Base-by-base conservation (phyloP, 352 stramenopile species). In the Phytophthora quininea region DNA sequence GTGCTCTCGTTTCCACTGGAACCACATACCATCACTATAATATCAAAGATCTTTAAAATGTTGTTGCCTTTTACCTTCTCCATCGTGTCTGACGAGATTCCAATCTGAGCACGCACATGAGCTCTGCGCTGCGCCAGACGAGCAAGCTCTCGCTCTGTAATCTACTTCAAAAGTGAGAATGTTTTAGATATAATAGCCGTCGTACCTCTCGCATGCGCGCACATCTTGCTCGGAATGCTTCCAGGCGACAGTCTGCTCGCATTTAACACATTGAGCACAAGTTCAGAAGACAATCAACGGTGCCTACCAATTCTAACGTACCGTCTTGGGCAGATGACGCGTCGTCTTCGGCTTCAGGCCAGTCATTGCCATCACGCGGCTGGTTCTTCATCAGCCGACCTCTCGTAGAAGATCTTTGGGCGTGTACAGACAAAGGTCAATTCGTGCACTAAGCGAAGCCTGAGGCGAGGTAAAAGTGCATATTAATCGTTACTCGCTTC, bases 1-100 rank as follows among this genome's bases (percentile, higher is more conserved):
- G 58, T 80, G 62, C 29, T 80, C 69, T 15, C 73, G 65, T 29
- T 70, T 73, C 73, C 73, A 75, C 69, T 77, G 15, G 30, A 61
- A 11, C 47, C n/a, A 56, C 35, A 15, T 32, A 12, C 5, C 27
- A 49, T 35, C 27, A 50, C 46, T 19, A 40, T 38, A 60, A 48
- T 15, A 9, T n/a, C 12, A 40, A 24, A 24, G 19, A 24, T 24
- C 19, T 24, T 24, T 24, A 24, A 3, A 24, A 32, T 43, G 42
- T 12, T 27, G 12, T 49, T 49, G 19, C 3, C 45, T 14, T 38
- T 24, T 24, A 78, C 66, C 66, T 73, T 67, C 15, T 71, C 63
- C 71, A 79, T 79, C 0, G 38, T 72, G 11, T 54, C 59, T 3
- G 52, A 64, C 1, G 71, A 64, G 58, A 79, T 54, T 19, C 67